Percentiles rank a stretch among this genome's conserved stretches.
Conservation (phyloP, 2,329 filamentous ascomycete genomes). For the Colletotrichum liaoningense region DNA sequence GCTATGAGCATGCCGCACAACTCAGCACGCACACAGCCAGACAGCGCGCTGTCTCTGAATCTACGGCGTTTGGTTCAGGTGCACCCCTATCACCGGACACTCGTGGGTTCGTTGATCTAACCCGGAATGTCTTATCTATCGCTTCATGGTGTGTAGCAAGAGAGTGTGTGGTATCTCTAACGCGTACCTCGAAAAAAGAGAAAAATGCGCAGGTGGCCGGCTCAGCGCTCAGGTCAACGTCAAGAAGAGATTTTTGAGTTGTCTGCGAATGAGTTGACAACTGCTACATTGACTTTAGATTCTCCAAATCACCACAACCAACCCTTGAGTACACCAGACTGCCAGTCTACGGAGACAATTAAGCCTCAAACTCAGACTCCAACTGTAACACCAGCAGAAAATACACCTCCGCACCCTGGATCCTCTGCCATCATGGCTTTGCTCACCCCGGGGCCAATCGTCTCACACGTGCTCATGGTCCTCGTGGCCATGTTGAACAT, state of each 20-base stretch:
- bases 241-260: background rate
- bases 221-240: background rate
- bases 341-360: too few relatives aligned
- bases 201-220: too few relatives aligned
- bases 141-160: background rate
- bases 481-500: too few relatives aligned
- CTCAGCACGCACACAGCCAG: background rate
- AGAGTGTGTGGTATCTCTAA: background rate
- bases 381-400: too few relatives aligned
- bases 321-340: too few relatives aligned
- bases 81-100: background rate
- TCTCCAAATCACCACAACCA: too few relatives aligned
- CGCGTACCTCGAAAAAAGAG: background rate
- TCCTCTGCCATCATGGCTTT: too few relatives aligned
- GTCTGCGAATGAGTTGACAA: background rate
- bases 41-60: background rate
- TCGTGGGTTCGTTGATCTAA: background rate
- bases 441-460: too few relatives aligned
- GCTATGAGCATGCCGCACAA: background rate
- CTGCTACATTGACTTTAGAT: too few relatives aligned
- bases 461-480: too few relatives aligned
- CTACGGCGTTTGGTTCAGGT: background rate
- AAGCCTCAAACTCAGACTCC: too few relatives aligned
- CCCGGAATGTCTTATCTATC: constrained; percentile 1
- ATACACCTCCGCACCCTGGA: too few relatives aligned